Evolutionary conservation across 148 eudicot genomes (phyloP).

Genomic region (Cornus controversa): DNA sequence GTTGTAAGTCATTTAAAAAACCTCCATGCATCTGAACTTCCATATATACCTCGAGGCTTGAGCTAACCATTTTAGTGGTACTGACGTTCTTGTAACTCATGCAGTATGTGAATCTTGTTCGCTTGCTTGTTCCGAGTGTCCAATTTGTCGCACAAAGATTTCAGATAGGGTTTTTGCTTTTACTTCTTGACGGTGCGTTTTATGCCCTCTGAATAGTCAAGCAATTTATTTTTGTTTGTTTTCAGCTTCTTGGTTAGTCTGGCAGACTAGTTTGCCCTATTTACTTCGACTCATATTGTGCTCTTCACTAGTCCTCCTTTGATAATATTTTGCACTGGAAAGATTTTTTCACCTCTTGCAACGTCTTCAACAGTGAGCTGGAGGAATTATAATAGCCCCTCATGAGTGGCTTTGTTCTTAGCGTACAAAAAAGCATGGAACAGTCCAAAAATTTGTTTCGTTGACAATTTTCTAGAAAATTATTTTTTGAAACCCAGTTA

Average conservation of each 20-base stretch:
- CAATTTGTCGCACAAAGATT: slow-evolving; percentile 80
- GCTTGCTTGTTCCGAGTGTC: slow-evolving; percentile 77
- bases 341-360: neutral
- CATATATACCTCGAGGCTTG: neutral
- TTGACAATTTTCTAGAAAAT: too few species aligned
- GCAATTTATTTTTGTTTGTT: neutral
- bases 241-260: neutral
- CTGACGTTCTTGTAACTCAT: slow-evolving; percentile 8
- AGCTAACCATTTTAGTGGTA: neutral
- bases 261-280: too few species aligned
- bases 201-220: slow-evolving; percentile 28
- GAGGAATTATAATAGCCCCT: neutral
- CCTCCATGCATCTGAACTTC: neutral
- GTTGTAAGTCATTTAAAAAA: slow-evolving; percentile 47
- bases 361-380: neutral
- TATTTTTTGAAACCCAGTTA: too few species aligned
- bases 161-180: slow-evolving; percentile 80
- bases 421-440: too few species aligned
- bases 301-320: too few species aligned
- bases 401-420: neutral
- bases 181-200: slow-evolving; percentile 44
- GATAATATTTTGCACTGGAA: too few species aligned
- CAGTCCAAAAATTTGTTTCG: too few species aligned
- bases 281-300: too few species aligned
- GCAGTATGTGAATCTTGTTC: slow-evolving; percentile 95